Evolutionary conservation across 306 rosid genomes (phyloP).

Genomic region (Dalbergia cultrata): DNA sequence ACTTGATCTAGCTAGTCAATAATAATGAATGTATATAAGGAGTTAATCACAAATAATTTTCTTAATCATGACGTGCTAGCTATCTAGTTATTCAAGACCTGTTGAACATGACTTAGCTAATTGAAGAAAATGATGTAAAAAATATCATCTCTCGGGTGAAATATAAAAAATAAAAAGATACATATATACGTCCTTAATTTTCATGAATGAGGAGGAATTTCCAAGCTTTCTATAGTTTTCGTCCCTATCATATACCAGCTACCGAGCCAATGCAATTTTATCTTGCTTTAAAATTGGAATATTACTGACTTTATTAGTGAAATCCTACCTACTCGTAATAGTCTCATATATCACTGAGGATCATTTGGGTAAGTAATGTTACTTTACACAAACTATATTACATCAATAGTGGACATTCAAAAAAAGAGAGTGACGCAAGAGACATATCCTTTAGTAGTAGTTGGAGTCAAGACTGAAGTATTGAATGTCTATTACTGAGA

Average conservation of each 20-base stretch:
- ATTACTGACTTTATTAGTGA: neutral
- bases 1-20: neutral
- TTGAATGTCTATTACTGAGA: too few relatives aligned
- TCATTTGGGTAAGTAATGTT: too few relatives aligned
- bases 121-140: neutral
- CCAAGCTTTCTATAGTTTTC: neutral
- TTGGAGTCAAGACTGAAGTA: too few relatives aligned
- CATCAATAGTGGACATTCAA: too few relatives aligned
- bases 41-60: neutral
- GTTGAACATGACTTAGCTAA: neutral
- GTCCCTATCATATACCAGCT: neutral
- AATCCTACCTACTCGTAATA: neutral
- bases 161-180: too few relatives aligned
- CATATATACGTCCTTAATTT: neutral
- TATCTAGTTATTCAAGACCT: neutral
- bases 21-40: neutral
- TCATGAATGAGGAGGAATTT: neutral
- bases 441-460: too few relatives aligned
- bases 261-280: neutral
- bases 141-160: too few relatives aligned
- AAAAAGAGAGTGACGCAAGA: too few relatives aligned
- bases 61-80: neutral
- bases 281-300: neutral
- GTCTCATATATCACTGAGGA: neutral
- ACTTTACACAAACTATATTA: too few relatives aligned